phyloP scores from a whole-genome alignment of 164 flowering plant genomes.

The Vitis rupestris region DNA sequence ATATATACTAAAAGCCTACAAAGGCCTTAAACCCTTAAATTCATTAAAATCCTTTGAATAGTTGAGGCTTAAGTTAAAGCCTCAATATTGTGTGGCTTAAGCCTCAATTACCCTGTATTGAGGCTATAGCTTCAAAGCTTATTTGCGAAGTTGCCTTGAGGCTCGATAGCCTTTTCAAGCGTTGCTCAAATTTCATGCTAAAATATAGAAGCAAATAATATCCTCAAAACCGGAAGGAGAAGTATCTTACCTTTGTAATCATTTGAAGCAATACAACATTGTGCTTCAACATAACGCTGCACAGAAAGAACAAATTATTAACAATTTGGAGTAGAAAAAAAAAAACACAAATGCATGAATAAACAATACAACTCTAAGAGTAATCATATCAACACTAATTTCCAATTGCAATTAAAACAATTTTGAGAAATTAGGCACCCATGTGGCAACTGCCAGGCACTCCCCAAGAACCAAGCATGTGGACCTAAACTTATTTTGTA shows the following conservation, averaged over 20 bases:
- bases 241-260: constrained; percentile 82
- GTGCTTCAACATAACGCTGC: constrained; percentile 98
- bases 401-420: neutral
- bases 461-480: too few relatives aligned
- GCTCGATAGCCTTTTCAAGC: neutral
- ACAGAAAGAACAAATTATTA: constrained; percentile 18
- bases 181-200: neutral
- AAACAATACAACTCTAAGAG: neutral
- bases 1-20: too few relatives aligned
- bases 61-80: too few relatives aligned
- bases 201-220: neutral
- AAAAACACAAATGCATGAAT: neutral
- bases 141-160: too few relatives aligned
- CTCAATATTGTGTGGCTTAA: too few relatives aligned
- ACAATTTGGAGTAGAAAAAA: neutral
- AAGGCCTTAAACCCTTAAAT: too few relatives aligned
- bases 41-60: too few relatives aligned
- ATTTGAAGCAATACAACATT: constrained; percentile 87
- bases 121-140: too few relatives aligned
- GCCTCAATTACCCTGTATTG: too few relatives aligned
- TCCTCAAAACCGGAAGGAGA: neutral
- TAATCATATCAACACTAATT: neutral
- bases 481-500: too few relatives aligned
- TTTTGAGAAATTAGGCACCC: too few relatives aligned
- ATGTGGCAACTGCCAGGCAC: too few relatives aligned